Base-by-base conservation (phyloP, 768 basidiomycete genomes). In the Amanita pallidorosea region DNA sequence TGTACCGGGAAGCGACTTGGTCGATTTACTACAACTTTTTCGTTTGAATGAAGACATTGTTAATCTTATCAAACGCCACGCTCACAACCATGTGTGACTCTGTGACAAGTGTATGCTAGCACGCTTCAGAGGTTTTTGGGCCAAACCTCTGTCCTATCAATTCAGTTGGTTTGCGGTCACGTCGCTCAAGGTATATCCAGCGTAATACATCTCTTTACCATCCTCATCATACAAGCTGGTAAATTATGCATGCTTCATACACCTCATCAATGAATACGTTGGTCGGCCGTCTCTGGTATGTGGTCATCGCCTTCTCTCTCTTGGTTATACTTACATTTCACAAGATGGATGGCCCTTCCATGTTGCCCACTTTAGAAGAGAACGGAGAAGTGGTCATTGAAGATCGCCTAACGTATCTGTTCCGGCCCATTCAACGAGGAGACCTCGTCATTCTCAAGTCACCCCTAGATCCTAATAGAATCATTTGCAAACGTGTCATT, bases 401-500 rank as follows among this genome's bases (percentile, higher is more conserved):
- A 63, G 75, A 80, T 56, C 72, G 76, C 44, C 50, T 83, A 36
- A 75, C 82, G 2, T 66, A 71, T 50, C 68, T 74, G 38, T 68
- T 82, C 45, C 67, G 73, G 48, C 77, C 78, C 5, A 65, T 91
- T 45, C 58, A 67, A 48, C 79, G 91, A 47, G 93, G 93, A 44
- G 89, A 93, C 58, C 67, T 97, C 41, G 65, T 94, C 52, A 78
- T 82, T 12, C 68, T 85, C 27, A 74, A 70, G 47, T 89, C 88
- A 2, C 90, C 92, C 9, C 61, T 80, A 43, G 74, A 81, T 50
- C 86, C 85, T 2, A 65, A 66, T 3, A 76, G 76, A 43, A 67
- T 80, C 25, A 76, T 95, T 33, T 94, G 90, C 68, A 98, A 98
- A 70, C 80, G 95, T 37, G 70, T 98, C 9, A 74, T 95, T 33